Conservation (phyloP, 257 asterid genomes). For the Gentiana macrophylla region DNA sequence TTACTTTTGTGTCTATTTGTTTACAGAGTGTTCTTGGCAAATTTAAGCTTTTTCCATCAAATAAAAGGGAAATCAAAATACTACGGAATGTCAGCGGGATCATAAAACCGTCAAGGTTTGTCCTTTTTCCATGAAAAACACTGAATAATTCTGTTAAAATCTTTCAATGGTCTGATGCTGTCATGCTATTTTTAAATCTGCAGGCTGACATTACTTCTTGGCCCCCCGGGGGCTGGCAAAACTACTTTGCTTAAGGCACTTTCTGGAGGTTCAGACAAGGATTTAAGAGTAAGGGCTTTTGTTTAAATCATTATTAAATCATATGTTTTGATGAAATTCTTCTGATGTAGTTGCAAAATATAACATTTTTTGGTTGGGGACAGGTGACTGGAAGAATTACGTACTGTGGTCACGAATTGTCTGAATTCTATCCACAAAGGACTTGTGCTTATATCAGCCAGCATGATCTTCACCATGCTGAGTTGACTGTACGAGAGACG, state of each 20-base stretch:
- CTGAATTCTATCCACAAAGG: conserved; percentile 77
- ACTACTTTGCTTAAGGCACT: conserved; percentile 76
- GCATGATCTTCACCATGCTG: conserved; percentile 88
- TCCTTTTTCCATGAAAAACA: background rate
- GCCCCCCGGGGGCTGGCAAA: conserved; percentile 95
- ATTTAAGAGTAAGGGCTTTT: conserved; percentile 22
- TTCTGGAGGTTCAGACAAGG: conserved; percentile 60
- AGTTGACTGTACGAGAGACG: conserved; percentile 89
- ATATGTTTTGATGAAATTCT: background rate
- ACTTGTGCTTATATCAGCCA: conserved; percentile 90
- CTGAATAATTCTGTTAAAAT: background rate
- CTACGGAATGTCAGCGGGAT: conserved; percentile 66
- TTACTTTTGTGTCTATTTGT: background rate
- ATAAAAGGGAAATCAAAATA: conserved; percentile 59
- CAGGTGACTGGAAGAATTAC: conserved; percentile 67
- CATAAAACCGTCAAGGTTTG: conserved; percentile 78
- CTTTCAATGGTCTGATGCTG: background rate
- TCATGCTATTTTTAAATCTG: conserved; percentile 1
- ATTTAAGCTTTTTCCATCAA: conserved; percentile 68
- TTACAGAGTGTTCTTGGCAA: conserved; percentile 55
- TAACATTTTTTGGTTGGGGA: background rate
- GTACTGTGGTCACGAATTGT: conserved; percentile 79
- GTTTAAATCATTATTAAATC: background rate
- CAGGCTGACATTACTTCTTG: conserved; percentile 92
- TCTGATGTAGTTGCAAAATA: background rate